Evolutionary conservation across 208 protist species (phyloP), one percentile per base, ranked within the genome.

Genomic region (Trypanosoma platydactyli): DNA sequence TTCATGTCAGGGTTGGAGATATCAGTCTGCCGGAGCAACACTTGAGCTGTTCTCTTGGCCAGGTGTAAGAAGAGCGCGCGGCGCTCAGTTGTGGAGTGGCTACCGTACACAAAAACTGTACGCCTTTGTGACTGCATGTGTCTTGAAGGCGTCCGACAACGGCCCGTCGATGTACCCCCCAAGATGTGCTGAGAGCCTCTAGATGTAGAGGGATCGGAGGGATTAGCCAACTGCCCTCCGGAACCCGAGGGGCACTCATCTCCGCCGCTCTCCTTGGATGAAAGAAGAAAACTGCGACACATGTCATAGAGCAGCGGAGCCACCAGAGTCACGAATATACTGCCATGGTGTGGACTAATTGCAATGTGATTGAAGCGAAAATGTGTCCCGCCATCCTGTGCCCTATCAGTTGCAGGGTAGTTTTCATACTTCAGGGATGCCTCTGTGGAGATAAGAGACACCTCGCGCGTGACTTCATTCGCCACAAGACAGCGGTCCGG

Each of bases 261-360:
- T 3, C 33, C 33, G 18, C 44, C 25, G 42, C 29, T 50, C 40
- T 27, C n/a, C 5, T 27, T 6, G 16, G 25, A 13, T 52, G 38
- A 3, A 41, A 15, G 16, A 51, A 57, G 44, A 62, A 78, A 68
- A 7, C 13, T 25, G 52, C 50, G 38, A 18, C 66, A 79, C 4
- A 80, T 35, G 42, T 71, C 69, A 56, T 76, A 64, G n/a, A 80
- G 35, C 16, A 74, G 11, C n/a, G 75, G 75, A 33, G 30, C 56
- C 15, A 80, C 57, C n/a, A 66, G 75, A 3, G 45, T 51, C 25
- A 70, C 59, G 40, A 80, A 80, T 6, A 72, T 58, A 29, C 59
- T 68, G 0, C 49, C 60, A 45, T 80, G 67, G 54, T 76, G 75
- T 40, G 75, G 75, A 54, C 65, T 68, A 20, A 76, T 65, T 25